Evolutionary conservation across 495 filamentous ascomycete genomes (phyloP).

Genomic region (Neurospora sp.): DNA sequence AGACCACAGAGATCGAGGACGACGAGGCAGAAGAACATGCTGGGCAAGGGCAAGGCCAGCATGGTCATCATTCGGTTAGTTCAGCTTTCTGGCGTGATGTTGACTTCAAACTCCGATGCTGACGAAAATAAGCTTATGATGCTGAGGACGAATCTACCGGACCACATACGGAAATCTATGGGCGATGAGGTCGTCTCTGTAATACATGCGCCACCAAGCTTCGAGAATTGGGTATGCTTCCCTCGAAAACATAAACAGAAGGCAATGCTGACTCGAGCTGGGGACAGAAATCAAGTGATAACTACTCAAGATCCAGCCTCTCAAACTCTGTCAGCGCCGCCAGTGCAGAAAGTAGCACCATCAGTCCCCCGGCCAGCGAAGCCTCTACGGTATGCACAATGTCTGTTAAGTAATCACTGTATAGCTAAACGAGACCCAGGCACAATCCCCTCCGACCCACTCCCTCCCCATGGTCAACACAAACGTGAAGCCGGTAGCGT

Average conservation of each 20-base stretch:
- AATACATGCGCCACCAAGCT: conserved; percentile 77
- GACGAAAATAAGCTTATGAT: conserved; percentile 40
- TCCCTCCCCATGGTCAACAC: conserved; percentile 59
- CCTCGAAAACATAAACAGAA: not conserved
- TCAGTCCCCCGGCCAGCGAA: conserved; percentile 26
- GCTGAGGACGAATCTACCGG: conserved; percentile 48
- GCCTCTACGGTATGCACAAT: conserved; percentile 20
- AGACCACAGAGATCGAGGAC: conserved; percentile 63
- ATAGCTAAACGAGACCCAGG: conserved; percentile 13
- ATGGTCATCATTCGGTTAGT: conserved; percentile 30
- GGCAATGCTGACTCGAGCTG: conserved; percentile 7
- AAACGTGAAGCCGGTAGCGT: conserved; percentile 51
- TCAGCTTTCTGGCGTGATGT: conserved; percentile 5
- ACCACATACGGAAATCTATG: conserved; percentile 40
- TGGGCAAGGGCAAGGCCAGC: conserved; percentile 10
- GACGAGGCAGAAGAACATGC: conserved; percentile 42
- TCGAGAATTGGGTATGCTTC: conserved; percentile 60
- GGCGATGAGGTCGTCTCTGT: conserved; percentile 74
- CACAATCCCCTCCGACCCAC: conserved; percentile 26
- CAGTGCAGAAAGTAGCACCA: conserved; percentile 15
- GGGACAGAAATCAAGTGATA: conserved; percentile 28
- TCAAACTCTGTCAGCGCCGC: conserved; percentile 13
- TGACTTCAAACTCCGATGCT: conserved; percentile 10
- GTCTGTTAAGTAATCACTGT: not conserved
- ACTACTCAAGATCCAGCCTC: conserved; percentile 11